These are phyloP conservation scores for Ceratobasidium sp. DNA, from an alignment of 1,284 basidiomycete species.

Conservation along the genomic window DNA sequence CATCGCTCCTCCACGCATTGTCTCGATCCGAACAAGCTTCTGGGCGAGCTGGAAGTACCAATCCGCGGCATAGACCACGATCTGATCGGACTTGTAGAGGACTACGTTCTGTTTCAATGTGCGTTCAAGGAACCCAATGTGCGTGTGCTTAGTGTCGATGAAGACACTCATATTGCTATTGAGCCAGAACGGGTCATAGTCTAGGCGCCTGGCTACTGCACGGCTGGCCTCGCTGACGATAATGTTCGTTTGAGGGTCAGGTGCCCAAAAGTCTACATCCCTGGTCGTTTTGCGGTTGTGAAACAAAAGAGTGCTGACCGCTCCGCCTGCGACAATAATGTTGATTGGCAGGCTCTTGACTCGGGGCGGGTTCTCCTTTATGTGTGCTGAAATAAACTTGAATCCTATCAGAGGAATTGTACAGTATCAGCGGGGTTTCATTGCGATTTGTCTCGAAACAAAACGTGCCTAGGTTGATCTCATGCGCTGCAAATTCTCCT, in stretches of 20 bases:
- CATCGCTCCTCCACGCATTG: background rate
- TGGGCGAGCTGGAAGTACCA: slow-evolving; percentile 38
- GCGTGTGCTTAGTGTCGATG: slow-evolving; percentile 27
- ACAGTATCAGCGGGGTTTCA: slow-evolving; percentile 14
- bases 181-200: slow-evolving; percentile 36
- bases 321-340: slow-evolving; percentile 34
- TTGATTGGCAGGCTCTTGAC: slow-evolving; percentile 19
- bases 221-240: slow-evolving; percentile 38
- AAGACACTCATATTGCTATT: slow-evolving; percentile 33
- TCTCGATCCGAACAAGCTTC: slow-evolving; percentile 31
- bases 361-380: slow-evolving; percentile 28
- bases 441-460: background rate
- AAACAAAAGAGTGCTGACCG: slow-evolving; percentile 27
- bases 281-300: slow-evolving; percentile 35
- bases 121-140: slow-evolving; percentile 21
- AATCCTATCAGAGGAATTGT: slow-evolving; percentile 4
- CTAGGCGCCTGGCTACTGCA: slow-evolving; percentile 18
- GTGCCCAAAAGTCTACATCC: slow-evolving; percentile 37
- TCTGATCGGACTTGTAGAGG: slow-evolving; percentile 18
- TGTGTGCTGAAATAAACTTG: slow-evolving; percentile 29
- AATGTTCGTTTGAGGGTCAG: slow-evolving; percentile 24
- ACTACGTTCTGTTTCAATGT: slow-evolving; percentile 20
- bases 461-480: slow-evolving; percentile 31
- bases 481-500: slow-evolving; percentile 32
- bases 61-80: slow-evolving; percentile 36